Conservation (phyloP, 2,329 filamentous ascomycete genomes). For the Endothia cerciana region DNA sequence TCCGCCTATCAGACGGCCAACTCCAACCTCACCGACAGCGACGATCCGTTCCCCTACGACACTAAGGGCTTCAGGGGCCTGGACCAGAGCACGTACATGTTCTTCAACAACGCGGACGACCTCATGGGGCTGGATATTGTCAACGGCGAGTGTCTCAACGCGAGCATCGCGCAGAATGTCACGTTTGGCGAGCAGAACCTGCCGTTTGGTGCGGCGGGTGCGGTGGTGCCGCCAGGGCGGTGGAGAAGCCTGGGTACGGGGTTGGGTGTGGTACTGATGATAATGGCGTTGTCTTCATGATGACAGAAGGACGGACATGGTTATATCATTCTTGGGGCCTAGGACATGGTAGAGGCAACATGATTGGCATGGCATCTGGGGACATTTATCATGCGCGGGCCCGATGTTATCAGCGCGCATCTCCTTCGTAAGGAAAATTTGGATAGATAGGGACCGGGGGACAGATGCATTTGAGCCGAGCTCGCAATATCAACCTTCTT, state of each 20-base stretch:
- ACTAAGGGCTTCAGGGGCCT: conserved; percentile 71
- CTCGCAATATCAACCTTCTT: background rate
- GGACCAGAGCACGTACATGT: conserved; percentile 74
- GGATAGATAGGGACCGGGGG: background rate
- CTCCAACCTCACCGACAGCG: conserved; percentile 68
- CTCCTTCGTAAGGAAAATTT: too few relatives aligned
- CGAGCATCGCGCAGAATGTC: conserved; percentile 67
- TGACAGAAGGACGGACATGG: background rate
- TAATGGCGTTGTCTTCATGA: conserved; percentile 13
- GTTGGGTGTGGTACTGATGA: conserved; percentile 21
- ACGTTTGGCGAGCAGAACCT: conserved; percentile 70
- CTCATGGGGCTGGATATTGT: conserved; percentile 67
- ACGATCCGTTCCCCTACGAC: conserved; percentile 74
- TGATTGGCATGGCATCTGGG: background rate
- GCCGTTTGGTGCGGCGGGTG: conserved; percentile 47
- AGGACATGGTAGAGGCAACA: too few relatives aligned
- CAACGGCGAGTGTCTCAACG: conserved; percentile 70
- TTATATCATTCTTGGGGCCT: too few relatives aligned
- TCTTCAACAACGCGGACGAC: conserved; percentile 75
- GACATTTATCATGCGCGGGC: background rate
- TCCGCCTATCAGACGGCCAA: conserved; percentile 11
- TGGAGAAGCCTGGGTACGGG: conserved; percentile 26
- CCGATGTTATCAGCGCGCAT: too few relatives aligned
- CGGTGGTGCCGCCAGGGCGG: conserved; percentile 31
- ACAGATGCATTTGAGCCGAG: background rate